These are phyloP conservation scores for Pistacia vera DNA, from an alignment of 345 rosid species.

Conservation along the genomic window DNA sequence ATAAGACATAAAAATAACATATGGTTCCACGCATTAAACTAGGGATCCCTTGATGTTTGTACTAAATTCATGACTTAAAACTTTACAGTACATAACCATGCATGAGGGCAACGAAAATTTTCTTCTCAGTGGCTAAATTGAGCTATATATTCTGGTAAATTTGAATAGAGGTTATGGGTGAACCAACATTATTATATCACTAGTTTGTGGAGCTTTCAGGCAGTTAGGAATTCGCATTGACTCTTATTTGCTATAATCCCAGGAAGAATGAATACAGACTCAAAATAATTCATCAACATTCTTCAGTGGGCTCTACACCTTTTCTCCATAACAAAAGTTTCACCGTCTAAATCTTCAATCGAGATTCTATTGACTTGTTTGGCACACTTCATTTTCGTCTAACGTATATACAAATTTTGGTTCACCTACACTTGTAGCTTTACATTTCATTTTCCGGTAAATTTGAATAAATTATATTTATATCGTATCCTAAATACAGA, in stretches of 20 bases:
- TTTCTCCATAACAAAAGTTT: background rate
- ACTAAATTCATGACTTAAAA: no score
- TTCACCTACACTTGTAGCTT: no score
- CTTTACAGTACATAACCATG: no score
- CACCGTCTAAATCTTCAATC: slow-evolving; percentile 1
- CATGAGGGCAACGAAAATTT: no score
- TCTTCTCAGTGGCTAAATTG: background rate
- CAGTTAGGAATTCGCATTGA: slow-evolving; percentile 9
- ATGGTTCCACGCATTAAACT: no score
- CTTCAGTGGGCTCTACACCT: background rate
- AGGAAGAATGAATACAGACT: background rate
- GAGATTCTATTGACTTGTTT: slow-evolving; percentile 5
- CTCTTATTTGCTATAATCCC: background rate
- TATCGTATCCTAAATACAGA: no score
- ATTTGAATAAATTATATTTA: no score
- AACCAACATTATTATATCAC: background rate
- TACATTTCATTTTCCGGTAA: no score
- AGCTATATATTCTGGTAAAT: background rate
- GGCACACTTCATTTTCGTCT: slow-evolving; percentile 14
- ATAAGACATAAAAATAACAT: no score
- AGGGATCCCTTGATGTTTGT: no score
- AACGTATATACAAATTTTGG: no score
- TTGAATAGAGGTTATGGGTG: background rate
- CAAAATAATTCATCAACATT: no score
- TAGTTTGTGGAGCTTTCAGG: background rate